Base-by-base conservation (phyloP, 2,329 filamentous ascomycete species). In the Triangularia verruculosa region DNA sequence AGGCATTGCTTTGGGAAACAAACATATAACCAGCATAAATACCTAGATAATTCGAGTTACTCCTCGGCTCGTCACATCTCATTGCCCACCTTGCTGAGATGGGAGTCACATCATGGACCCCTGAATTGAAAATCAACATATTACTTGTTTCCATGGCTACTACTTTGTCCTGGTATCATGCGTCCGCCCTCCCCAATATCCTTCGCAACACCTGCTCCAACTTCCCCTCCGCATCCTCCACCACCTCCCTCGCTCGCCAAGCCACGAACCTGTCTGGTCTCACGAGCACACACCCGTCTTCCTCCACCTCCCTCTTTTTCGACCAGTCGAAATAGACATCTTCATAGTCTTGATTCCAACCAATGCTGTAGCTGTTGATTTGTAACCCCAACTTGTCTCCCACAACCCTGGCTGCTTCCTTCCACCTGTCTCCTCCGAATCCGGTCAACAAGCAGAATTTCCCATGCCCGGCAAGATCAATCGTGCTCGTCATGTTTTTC, bases 281-380 rank as follows among this genome's bases (percentile, higher is more conserved):
- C 3, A 84, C 79, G 24, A 89, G 76, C 15, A 89, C 78, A 68
- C 79, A 83, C 1, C 86, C 86, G 63, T 82, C 79, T 65, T 88
- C 86, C 20, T 80, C 79, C 1, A 89, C 78, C 53, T 82, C 83
- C 15, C 84, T 77, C 61, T 77, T 73, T 55, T 75, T 73, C 11
- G 76, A 79, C 86, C 86, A 89, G 62, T 87, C 84, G 64, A 80
- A 81, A 71, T 88, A 89, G 0, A 85, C 78, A 70, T 89, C 87
- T 70, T 87, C 82, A 66, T 79, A 89, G 63, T 89, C 84, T 65
- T 84, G 81, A 13, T 78, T 75, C 74, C 79, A 85, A 0, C 87
- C 86, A 66, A 89, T 83, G 2, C 77, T 78, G 64, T 83, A 80
- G 0, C 74, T 77, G 3, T 76, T 77, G 28, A 89, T 76, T 7